These are phyloP conservation scores for Phlyctochytrium arcticum DNA, from an alignment of 192 early-diverging fungal species.

Conservation along the genomic window DNA sequence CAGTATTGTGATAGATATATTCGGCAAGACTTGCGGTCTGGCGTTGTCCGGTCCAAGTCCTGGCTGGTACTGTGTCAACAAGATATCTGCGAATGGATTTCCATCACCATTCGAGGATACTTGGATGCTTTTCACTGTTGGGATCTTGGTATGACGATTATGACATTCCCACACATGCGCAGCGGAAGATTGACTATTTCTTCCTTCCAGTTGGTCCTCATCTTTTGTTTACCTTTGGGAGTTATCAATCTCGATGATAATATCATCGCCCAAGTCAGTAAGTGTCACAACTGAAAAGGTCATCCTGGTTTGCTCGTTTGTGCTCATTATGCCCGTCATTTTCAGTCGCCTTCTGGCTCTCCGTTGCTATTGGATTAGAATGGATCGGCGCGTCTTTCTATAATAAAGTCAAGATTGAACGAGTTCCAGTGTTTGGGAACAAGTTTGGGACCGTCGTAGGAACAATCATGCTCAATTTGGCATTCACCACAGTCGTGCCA, in stretches of 20 bases:
- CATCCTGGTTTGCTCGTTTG: neutral
- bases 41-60: constrained; percentile 7
- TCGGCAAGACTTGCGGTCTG: constrained; percentile 49
- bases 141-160: constrained; percentile 29
- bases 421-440: constrained; percentile 30
- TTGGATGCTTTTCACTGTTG: constrained; percentile 42
- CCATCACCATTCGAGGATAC: constrained; percentile 43
- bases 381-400: constrained; percentile 38
- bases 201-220: constrained; percentile 23
- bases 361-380: constrained; percentile 34
- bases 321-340: neutral
- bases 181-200: constrained; percentile 2
- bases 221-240: constrained; percentile 42
- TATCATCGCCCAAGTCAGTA: constrained; percentile 46
- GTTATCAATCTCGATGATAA: constrained; percentile 55
- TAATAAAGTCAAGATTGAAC: constrained; percentile 1
- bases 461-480: constrained; percentile 50
- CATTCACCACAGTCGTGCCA: constrained; percentile 49
- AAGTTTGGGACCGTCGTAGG: constrained; percentile 37
- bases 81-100: constrained; percentile 5
- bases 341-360: constrained; percentile 39
- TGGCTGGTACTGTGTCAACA: constrained; percentile 33
- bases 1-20: constrained; percentile 49
- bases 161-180: neutral
- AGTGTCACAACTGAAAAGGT: neutral